Conservation (phyloP, 176 grass and related monocot species). For the Oryza meridionalis region DNA sequence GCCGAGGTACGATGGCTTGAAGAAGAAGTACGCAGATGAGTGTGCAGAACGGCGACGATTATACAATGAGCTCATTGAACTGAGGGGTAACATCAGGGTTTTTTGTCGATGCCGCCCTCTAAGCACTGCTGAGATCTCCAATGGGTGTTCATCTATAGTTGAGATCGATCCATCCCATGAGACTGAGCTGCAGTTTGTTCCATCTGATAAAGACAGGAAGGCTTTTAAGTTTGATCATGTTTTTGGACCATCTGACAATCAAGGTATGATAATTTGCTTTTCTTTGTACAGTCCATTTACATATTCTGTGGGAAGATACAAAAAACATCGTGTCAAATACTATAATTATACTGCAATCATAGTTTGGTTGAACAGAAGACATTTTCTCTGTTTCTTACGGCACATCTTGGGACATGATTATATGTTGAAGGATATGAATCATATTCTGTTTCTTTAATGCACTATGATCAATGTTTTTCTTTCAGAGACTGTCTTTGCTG, state of each 20-base stretch:
- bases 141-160: slow-evolving; percentile 60
- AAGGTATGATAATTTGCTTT: slow-evolving; percentile 53
- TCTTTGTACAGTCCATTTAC: not conserved
- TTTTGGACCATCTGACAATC: slow-evolving; percentile 65
- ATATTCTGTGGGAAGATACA: not conserved
- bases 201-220: slow-evolving; percentile 66
- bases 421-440: slow-evolving; percentile 1
- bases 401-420: not conserved
- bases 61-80: slow-evolving; percentile 85
- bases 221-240: slow-evolving; percentile 85
- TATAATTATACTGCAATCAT: not conserved
- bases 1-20: slow-evolving; percentile 59
- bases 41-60: slow-evolving; percentile 61
- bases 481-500: slow-evolving; percentile 74
- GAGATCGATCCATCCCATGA: slow-evolving; percentile 63
- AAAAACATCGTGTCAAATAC: not conserved
- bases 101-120: slow-evolving; percentile 85
- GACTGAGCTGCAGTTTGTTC: slow-evolving; percentile 65
- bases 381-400: not conserved
- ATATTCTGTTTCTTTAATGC: slow-evolving; percentile 23
- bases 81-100: slow-evolving; percentile 93
- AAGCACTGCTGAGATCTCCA: slow-evolving; percentile 64
- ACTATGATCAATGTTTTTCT: slow-evolving; percentile 23
- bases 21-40: slow-evolving; percentile 71
- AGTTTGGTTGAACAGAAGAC: slow-evolving; percentile 3